Evolutionary conservation across 2,329 filamentous ascomycete genomes (phyloP).

Genomic region (Sphaerulina populicola): DNA sequence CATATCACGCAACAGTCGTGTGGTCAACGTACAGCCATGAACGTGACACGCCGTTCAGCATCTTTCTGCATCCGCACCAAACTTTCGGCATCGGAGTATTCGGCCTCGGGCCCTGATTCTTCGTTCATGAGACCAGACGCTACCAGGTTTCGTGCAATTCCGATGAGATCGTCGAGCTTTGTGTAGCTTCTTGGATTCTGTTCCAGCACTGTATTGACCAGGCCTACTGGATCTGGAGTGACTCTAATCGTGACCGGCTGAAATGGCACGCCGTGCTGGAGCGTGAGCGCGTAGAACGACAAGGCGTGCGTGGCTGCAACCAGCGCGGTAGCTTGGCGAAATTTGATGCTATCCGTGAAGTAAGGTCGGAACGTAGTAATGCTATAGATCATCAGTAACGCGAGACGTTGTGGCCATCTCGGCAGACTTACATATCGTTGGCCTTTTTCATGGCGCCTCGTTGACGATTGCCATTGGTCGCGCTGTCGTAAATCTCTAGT

Average conservation of each 20-base stretch:
- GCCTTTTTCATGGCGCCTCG: constrained; percentile 71
- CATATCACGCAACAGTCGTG: neutral
- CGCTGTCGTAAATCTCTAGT: constrained; percentile 68
- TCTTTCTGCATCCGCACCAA: constrained; percentile 21
- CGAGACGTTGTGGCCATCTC: constrained; percentile 3
- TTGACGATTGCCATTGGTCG: constrained; percentile 69
- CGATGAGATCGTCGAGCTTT: constrained; percentile 62
- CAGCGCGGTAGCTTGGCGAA: constrained; percentile 54
- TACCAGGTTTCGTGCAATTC: constrained; percentile 60
- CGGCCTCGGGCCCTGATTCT: constrained; percentile 24
- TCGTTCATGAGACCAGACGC: constrained; percentile 39
- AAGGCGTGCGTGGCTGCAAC: constrained; percentile 65
- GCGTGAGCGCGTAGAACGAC: constrained; percentile 65
- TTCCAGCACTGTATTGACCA: constrained; percentile 64
- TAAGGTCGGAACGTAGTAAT: constrained; percentile 56
- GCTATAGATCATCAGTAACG: constrained; percentile 36
- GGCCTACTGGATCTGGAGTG: constrained; percentile 63
- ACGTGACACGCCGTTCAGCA: constrained; percentile 60
- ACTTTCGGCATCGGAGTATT: constrained; percentile 29
- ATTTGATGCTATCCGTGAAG: constrained; percentile 46
- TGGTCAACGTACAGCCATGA: constrained; percentile 54
- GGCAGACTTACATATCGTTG: constrained; percentile 56
- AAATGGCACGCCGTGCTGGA: constrained; percentile 74
- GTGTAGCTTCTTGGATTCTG: constrained; percentile 70
- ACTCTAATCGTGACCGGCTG: constrained; percentile 70